Conservation (phyloP, 1,284 basidiomycete genomes). For the Ceraceosorus guamensis region DNA sequence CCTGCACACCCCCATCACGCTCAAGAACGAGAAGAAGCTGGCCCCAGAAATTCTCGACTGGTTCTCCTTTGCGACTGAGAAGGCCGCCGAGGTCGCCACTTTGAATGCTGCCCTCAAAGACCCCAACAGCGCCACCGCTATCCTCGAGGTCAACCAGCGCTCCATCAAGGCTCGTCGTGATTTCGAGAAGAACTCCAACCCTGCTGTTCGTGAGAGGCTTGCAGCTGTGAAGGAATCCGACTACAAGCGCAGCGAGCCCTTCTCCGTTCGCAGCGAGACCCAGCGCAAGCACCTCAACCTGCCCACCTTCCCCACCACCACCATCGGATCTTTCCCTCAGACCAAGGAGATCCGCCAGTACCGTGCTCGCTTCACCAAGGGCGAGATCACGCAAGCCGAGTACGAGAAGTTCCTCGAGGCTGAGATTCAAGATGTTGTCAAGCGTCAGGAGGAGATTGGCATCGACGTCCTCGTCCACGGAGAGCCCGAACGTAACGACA, state of each 20-base stretch:
- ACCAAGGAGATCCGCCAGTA: conserved; percentile 79
- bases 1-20: conserved; percentile 93
- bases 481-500: conserved; percentile 98
- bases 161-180: conserved; percentile 92
- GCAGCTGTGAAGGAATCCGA: conserved; percentile 79
- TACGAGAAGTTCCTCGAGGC: conserved; percentile 99
- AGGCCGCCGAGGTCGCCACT: conserved; percentile 81
- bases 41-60: conserved; percentile 86
- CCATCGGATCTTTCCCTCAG: conserved; percentile 92
- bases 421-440: conserved; percentile 88
- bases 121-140: conserved; percentile 26
- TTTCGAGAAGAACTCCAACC: conserved; percentile 91
- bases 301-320: conserved; percentile 97
- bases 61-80: conserved; percentile 98
- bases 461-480: conserved; percentile 98
- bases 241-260: conserved; percentile 84
- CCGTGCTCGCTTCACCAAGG: conserved; percentile 63
- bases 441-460: conserved; percentile 92
- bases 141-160: conserved; percentile 60
- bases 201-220: conserved; percentile 90
- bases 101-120: conserved; percentile 58
- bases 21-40: conserved; percentile 87
- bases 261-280: conserved; percentile 76
- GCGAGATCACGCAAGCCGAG: conserved; percentile 75
- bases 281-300: conserved; percentile 84